Base-by-base conservation (phyloP, 176 grass and related monocot genomes). In the Oryza rufipogon region DNA sequence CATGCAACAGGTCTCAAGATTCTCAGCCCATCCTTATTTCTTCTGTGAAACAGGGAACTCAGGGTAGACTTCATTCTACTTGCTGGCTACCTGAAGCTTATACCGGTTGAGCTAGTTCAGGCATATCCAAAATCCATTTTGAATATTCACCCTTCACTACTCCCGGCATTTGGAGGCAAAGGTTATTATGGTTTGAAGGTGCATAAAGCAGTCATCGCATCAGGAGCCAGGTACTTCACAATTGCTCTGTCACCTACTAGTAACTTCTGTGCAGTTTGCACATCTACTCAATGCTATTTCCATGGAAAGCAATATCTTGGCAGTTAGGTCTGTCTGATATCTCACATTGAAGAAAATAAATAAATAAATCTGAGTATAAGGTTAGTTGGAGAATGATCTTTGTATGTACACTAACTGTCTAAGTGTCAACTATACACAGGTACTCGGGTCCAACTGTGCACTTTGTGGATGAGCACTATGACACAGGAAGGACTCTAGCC, bases 101-200 rank as follows among this genome's bases (percentile, higher is more conserved):
- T 99, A 92, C 96, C 93, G 19, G 52, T 88, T 70, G 93, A 94
- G 68, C 77, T 99, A 80, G 69, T 96, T 75, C 80, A 64, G 79
- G 66, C 80, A 11, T 91, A 83, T 83, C 93, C 87, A 75, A 99
- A 76, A 76, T 92, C 89, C 19, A 94, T 99, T 76, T 72, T 99
- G 71, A 99, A 99, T 68, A 96, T 99, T 70, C 96, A 99, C 69
- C 96, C 96, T 85, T 99, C 96, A 19, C 96, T 96, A 34, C 93
- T 96, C 65, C 96, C 93, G 0, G 96, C 96, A 82, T 99, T 96
- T 82, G 91, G 96, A 70, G 96, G 96, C 64, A 92, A 92, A 75
- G 91, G 96, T 26, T 99, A 87, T 81, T 94, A 96, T 87, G 96
- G 93, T 78, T 75, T 75, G 41, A 99, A 92, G 85, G 93, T 99